phyloP scores from a whole-genome alignment of 176 grass and related monocot genomes.

The Oryza meridionalis region DNA sequence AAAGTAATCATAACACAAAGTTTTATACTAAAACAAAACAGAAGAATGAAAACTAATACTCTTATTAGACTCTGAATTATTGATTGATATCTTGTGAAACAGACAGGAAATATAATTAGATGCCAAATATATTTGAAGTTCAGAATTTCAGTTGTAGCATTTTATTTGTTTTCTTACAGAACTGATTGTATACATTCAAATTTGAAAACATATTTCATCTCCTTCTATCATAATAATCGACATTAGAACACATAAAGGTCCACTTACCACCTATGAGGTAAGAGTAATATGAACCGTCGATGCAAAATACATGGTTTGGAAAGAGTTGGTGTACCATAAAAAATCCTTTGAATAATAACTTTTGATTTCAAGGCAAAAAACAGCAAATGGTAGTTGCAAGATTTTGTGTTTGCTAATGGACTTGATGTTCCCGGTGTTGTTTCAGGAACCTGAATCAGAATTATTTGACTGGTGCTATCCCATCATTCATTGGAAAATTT shows the following conservation, averaged over 20 bases:
- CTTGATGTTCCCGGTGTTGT: no score
- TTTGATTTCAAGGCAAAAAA: no score
- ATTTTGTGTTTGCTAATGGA: no score
- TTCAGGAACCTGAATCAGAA: no score
- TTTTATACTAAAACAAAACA: no score
- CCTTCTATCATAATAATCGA: not conserved
- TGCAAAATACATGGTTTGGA: not conserved
- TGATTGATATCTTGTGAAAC: not conserved
- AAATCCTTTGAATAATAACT: no score
- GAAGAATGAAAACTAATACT: no score
- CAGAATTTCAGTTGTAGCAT: not conserved
- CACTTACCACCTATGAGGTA: not conserved
- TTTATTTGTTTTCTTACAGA: not conserved
- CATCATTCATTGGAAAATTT: no score
- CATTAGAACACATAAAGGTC: not conserved
- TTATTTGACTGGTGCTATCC: no score
- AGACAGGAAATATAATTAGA: not conserved
- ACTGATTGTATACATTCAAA: not conserved
- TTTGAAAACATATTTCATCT: not conserved
- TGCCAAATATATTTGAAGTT: not conserved
- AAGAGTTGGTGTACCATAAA: not conserved
- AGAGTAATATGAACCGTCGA: not conserved
- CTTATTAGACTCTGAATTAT: not conserved
- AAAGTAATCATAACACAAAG: no score
- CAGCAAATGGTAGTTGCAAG: no score